A percentile compares a stretch with the other conserved stretches of the same genome.
Evolutionary conservation across 2,329 filamentous ascomycete species (phyloP).

Genomic region (Pseudogymnoascus sp.): DNA sequence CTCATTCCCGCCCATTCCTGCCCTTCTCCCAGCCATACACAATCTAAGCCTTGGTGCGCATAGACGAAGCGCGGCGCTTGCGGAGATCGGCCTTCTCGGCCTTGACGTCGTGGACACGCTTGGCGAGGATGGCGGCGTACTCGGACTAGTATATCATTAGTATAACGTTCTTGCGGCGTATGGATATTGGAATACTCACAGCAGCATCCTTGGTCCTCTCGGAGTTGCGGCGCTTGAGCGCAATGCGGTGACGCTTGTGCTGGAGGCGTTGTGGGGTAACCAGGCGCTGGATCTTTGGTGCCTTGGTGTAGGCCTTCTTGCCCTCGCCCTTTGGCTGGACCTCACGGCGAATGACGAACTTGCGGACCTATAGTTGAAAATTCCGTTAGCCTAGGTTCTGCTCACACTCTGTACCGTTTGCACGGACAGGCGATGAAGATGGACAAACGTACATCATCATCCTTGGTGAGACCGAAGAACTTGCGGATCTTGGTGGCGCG

Average conservation of each 20-base stretch:
- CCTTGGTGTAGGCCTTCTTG: slow-evolving; percentile 99
- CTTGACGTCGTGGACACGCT: slow-evolving; percentile 96
- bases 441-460: slow-evolving; percentile 93
- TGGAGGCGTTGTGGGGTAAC: slow-evolving; percentile 99
- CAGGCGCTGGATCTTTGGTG: slow-evolving; percentile 98
- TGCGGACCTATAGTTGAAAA: slow-evolving; percentile 67
- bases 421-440: slow-evolving; percentile 65
- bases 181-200: slow-evolving; percentile 51
- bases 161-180: not conserved
- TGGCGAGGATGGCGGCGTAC: slow-evolving; percentile 92
- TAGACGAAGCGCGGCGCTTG: slow-evolving; percentile 95
- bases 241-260: slow-evolving; percentile 98
- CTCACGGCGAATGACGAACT: slow-evolving; percentile 99
- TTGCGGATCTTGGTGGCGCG: slow-evolving; percentile 99
- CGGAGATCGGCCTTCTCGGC: slow-evolving; percentile 84
- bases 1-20: slow-evolving; percentile 41
- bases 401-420: slow-evolving; percentile 50
- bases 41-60: slow-evolving; percentile 48
- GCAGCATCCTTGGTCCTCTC: slow-evolving; percentile 99
- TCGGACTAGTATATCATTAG: slow-evolving; percentile 64
- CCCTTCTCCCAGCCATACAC: slow-evolving; percentile 38
- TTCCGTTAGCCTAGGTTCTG: slow-evolving; percentile 27
- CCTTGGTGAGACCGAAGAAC: slow-evolving; percentile 99
- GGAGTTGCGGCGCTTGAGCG: slow-evolving; percentile 95
- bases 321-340: slow-evolving; percentile 95